A percentile compares a stretch with the other conserved stretches of the same genome.
Conservation (phyloP, 768 basidiomycete genomes). For the Paxillus involutus region DNA sequence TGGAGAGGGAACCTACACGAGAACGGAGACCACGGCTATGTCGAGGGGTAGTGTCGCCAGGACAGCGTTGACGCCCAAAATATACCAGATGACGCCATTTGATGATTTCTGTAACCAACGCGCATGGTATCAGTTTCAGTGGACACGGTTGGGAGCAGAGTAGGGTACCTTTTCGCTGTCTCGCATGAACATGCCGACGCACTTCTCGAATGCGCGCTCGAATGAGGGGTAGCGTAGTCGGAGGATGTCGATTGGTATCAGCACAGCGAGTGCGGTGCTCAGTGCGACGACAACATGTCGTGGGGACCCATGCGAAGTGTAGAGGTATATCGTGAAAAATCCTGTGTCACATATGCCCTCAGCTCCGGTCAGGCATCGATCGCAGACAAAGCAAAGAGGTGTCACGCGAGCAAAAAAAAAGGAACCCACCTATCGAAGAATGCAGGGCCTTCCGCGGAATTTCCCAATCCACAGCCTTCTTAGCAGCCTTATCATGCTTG, state of each 20-base stretch:
- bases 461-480: conserved; percentile 69
- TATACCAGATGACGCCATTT: conserved; percentile 90
- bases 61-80: conserved; percentile 80
- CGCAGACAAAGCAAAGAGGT: background rate
- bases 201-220: conserved; percentile 67
- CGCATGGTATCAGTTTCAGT: background rate
- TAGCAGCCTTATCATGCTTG: conserved; percentile 25
- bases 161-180: conserved; percentile 72
- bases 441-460: conserved; percentile 87
- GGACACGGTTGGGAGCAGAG: background rate
- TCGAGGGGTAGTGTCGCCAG: conserved; percentile 79
- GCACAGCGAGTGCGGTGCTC: conserved; percentile 61
- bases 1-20: conserved; percentile 62
- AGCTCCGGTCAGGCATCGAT: background rate
- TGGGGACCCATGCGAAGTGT: conserved; percentile 47
- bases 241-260: conserved; percentile 74
- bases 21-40: conserved; percentile 84
- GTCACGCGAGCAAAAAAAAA: conserved; percentile 4
- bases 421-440: conserved; percentile 77
- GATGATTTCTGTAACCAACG: conserved; percentile 48
- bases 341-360: conserved; percentile 37
- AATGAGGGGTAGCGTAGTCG: conserved; percentile 67
- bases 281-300: conserved; percentile 59
- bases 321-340: conserved; percentile 63
- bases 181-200: conserved; percentile 84